Percentiles rank a stretch among this genome's conserved stretches.
phyloP scores from a whole-genome alignment of 371 early-diverging fungal genomes.

The Zychaea mexicana region DNA sequence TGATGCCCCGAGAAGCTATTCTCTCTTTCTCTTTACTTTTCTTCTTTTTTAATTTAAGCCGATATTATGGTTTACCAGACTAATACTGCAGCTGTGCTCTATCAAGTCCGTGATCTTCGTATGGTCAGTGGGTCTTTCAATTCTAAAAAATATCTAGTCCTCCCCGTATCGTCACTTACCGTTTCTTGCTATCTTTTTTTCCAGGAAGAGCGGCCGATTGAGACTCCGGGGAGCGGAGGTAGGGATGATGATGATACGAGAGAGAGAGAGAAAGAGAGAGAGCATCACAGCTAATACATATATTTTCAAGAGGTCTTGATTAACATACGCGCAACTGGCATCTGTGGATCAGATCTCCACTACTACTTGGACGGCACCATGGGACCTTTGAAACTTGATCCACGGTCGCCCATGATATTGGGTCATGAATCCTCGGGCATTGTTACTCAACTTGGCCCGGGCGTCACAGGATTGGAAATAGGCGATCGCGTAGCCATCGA shows the following conservation, averaged over 20 bases:
- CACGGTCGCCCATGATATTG: conserved; percentile 24
- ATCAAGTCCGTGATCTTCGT: conserved; percentile 16
- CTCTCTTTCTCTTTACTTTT: neutral
- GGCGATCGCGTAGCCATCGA: conserved; percentile 37
- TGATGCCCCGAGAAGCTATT: neutral
- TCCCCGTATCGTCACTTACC: neutral
- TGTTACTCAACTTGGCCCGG: conserved; percentile 37
- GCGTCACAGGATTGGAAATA: conserved; percentile 22
- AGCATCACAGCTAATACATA: too few species aligned
- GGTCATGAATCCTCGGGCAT: conserved; percentile 52
- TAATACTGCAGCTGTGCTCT: conserved; percentile 20
- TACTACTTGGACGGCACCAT: conserved; percentile 23
- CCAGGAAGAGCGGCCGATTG: conserved; percentile 15
- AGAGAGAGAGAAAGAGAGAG: too few species aligned
- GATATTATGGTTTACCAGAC: conserved; percentile 11
- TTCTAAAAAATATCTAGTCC: neutral
- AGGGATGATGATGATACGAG: too few species aligned
- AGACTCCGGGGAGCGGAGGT: conserved; percentile 13
- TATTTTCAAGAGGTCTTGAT: conserved; percentile 22
- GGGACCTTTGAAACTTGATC: conserved; percentile 8
- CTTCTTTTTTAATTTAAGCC: neutral
- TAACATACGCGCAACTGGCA: conserved; percentile 25
- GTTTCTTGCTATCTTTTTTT: neutral
- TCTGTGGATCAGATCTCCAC: conserved; percentile 30
- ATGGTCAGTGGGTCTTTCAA: conserved; percentile 5